Base-by-base conservation (phyloP, 495 filamentous ascomycete species). In the Penicillium argentinense region DNA sequence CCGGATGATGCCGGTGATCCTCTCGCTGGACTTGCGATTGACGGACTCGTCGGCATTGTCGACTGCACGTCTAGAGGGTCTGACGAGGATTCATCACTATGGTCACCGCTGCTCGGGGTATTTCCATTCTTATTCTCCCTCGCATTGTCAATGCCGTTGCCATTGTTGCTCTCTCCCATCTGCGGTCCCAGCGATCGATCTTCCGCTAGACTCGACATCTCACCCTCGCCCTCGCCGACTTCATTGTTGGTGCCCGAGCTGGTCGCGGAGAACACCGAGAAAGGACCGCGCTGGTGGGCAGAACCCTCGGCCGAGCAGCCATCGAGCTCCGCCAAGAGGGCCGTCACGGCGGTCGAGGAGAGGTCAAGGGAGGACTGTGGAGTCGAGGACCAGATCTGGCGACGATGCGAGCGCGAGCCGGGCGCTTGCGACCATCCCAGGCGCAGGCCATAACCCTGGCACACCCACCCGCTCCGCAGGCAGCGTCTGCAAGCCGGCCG, bases 401-500 rank as follows among this genome's bases (percentile, higher is more conserved):
- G 54, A 16, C 57, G 54, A 33, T 60, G 36, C 11, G 57, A 51
- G 9, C 50, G 50, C 13, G 33, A 47, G 2, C 57, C 57, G n/a
- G 54, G 40, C 1, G 43, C 44, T 34, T 44, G 50, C 8, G 51
- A 51, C 61, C 58, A 62, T 53, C 51, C 57, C 28, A 63, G 41
- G 21, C 57, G 60, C 42, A 60, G 13, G 5, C 52, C 51, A 53
- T 74, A 76, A 9, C 73, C 73, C 29, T 70, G 69, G 44, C 73
- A 76, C 13, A 54, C 60, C 27, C 66, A 57, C 16, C 72, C 70
- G 9, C 62, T 69, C 12, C 47, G 65, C 6, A 42, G 33, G 53
- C 73, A 76, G 33, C 67, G 60, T 13, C 57, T 49, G 42, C 73
- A 76, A 16, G 47, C 45, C 0, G 73, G 73, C 16, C 60, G 63